phyloP scores from a whole-genome alignment of 2,329 filamentous ascomycete species.

The Diaporthe nobilis region DNA sequence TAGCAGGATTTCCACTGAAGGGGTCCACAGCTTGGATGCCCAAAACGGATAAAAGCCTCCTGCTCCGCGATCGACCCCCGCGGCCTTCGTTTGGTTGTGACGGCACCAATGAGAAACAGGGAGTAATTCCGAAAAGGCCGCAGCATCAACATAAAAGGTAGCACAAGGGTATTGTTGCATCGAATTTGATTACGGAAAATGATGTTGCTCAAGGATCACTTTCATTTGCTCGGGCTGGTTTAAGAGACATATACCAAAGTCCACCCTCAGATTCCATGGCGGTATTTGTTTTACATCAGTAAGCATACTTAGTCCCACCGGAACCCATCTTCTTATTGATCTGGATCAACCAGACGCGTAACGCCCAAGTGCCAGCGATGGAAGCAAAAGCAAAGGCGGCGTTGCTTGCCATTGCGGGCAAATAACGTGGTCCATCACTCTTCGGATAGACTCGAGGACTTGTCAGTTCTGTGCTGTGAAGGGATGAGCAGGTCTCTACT shows the following conservation, averaged over 20 bases:
- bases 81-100: no score
- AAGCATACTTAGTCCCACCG: not conserved
- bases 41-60: fast-evolving
- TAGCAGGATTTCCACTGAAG: no score
- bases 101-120: no score
- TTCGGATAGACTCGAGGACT: not conserved
- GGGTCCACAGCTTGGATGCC: no score
- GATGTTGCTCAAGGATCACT: not conserved
- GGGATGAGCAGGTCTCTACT: not conserved
- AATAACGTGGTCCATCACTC: slow-evolving; percentile 5
- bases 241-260: not conserved
- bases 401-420: slow-evolving; percentile 7
- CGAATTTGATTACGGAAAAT: not conserved
- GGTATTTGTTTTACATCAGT: not conserved
- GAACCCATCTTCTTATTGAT: slow-evolving; percentile 15
- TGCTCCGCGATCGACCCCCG: no score
- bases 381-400: slow-evolving; percentile 6
- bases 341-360: not conserved
- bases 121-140: not conserved
- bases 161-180: not conserved
- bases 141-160: no score
- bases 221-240: not conserved
- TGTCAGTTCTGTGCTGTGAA: not conserved
- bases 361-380: not conserved
- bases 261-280: not conserved